Conservation (phyloP, 2,329 filamentous ascomycete genomes). For the Drechslera avenae region DNA sequence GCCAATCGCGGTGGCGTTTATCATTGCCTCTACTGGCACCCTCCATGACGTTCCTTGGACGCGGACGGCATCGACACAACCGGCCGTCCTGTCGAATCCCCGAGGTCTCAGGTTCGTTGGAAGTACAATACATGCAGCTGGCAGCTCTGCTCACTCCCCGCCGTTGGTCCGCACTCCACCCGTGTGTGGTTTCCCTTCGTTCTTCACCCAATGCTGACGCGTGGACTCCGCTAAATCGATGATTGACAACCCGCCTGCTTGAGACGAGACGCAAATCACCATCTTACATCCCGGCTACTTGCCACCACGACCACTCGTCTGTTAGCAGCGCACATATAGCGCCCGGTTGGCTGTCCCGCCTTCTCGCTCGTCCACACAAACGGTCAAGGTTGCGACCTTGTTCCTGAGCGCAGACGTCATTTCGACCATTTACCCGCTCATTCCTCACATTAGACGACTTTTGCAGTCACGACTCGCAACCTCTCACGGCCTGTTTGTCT, state of each 20-base stretch:
- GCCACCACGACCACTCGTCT: conserved; percentile 4
- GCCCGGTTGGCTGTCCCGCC: conserved; percentile 1
- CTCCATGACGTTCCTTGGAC: conserved; percentile 37
- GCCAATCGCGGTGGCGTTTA: conserved; percentile 31
- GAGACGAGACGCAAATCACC: conserved; percentile 5
- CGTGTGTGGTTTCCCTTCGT: conserved; percentile 5
- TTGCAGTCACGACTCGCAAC: conserved; percentile 2
- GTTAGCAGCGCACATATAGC: not conserved
- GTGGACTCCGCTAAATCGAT: not conserved
- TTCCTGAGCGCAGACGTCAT: conserved; percentile 32
- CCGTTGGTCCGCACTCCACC: conserved; percentile 1
- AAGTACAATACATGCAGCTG: not conserved
- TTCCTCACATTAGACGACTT: conserved; percentile 1
- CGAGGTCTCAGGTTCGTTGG: not conserved
- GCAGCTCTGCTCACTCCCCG: not conserved
- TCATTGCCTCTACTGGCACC: conserved; percentile 34
- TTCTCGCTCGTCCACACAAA: conserved; percentile 2
- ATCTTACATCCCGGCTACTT: not conserved
- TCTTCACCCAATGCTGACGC: not conserved
- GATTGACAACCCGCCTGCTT: conserved; percentile 12
- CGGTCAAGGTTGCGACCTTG: conserved; percentile 14
- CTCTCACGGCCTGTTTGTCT: conserved; percentile 1
- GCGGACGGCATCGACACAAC: not conserved
- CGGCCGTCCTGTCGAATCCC: not conserved
- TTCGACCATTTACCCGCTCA: conserved; percentile 9